These are phyloP conservation scores for Hypoxylon fragiforme DNA, from an alignment of 495 filamentous ascomycete genomes.

Conservation along the genomic window DNA sequence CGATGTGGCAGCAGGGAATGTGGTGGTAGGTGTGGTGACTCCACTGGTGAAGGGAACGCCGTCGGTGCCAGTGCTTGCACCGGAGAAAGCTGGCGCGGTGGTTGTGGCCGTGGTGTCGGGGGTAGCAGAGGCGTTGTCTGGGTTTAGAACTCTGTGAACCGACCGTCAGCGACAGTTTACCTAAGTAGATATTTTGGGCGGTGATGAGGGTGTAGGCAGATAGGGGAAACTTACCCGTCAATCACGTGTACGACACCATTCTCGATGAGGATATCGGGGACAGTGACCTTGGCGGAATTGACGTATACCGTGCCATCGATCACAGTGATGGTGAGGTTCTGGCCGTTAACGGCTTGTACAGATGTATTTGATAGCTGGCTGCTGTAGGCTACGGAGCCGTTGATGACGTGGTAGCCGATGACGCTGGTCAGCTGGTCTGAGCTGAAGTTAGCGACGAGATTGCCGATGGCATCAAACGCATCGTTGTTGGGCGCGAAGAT, in stretches of 20 bases:
- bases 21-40: conserved; percentile 41
- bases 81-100: conserved; percentile 55
- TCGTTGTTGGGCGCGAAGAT: conserved; percentile 64
- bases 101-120: conserved; percentile 50
- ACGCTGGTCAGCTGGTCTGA: conserved; percentile 51
- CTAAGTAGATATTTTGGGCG: too few relatives aligned
- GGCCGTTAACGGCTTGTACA: conserved; percentile 49
- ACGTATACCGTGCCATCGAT: conserved; percentile 49
- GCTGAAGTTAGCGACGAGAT: conserved; percentile 51
- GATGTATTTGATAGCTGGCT: conserved; percentile 47
- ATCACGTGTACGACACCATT: conserved; percentile 73
- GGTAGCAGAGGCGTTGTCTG: conserved; percentile 50
- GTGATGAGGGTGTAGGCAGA: too few relatives aligned
- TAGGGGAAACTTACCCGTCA: conserved; percentile 53
- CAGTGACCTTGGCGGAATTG: conserved; percentile 57
- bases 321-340: conserved; percentile 55
- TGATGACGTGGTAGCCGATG: conserved; percentile 63
- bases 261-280: conserved; percentile 60
- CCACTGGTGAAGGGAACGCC: conserved; percentile 53
- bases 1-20: conserved; percentile 37
- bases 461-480: conserved; percentile 64
- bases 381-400: conserved; percentile 57
- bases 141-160: conserved; percentile 60
- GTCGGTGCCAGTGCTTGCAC: conserved; percentile 46
- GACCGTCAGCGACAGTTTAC: conserved; percentile 2